phyloP scores from a whole-genome alignment of 2,329 filamentous ascomycete genomes.

The Aspergillus sp. region DNA sequence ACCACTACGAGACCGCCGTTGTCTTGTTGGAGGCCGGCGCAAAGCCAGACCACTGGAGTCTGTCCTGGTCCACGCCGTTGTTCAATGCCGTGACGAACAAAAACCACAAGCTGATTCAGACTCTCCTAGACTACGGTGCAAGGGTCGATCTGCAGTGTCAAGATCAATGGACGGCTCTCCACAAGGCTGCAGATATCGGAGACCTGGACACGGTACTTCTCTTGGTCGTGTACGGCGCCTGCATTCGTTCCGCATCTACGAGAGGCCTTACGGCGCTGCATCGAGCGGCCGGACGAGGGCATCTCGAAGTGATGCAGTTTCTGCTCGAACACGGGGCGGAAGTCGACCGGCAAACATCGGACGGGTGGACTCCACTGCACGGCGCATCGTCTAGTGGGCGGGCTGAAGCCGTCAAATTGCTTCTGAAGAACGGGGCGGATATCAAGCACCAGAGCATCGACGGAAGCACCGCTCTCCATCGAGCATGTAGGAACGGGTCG shows the following conservation, averaged over 20 bases:
- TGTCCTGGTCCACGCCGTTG: not conserved
- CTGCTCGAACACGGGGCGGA: not conserved
- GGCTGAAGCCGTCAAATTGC: not conserved
- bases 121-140: not conserved
- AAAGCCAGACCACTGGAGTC: not conserved
- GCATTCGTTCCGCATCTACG: not conserved
- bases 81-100: not conserved
- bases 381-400: constrained; percentile 2
- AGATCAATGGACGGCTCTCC: constrained; percentile 2
- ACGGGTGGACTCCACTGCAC: constrained; percentile 6
- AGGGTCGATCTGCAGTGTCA: not conserved
- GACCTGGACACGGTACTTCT: constrained; percentile 1
- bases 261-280: constrained; percentile 5
- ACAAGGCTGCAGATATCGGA: constrained; percentile 4
- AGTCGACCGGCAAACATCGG: not conserved
- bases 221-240: not conserved
- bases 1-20: not conserved
- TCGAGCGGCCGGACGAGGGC: constrained; percentile 2
- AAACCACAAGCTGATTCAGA: not conserved
- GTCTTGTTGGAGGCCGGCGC: not conserved
- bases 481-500: not conserved
- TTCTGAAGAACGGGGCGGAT: not conserved
- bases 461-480: not conserved
- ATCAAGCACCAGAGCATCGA: not conserved
- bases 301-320: not conserved